These are phyloP conservation scores for Rugonectria rugulosa DNA, from an alignment of 2,329 filamentous ascomycete genomes.

Conservation along the genomic window DNA sequence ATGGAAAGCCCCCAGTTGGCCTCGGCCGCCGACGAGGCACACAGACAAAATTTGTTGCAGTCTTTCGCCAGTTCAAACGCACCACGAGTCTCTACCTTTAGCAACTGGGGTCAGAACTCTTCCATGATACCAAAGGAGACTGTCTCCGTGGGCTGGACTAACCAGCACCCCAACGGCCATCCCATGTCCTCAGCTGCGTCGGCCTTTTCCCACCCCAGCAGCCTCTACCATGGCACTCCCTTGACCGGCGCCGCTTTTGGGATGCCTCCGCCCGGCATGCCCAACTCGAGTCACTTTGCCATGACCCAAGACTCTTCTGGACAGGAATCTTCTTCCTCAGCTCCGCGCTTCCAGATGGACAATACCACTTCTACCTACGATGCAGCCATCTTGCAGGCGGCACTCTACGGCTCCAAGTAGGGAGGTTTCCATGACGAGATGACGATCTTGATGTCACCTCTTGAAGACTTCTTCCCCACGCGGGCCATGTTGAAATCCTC, in stretches of 20 bases:
- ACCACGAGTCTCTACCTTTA: conserved; percentile 42
- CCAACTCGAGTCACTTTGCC: conserved; percentile 21
- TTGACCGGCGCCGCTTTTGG: conserved; percentile 34
- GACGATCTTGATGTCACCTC: background rate
- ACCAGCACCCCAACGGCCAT: conserved; percentile 23
- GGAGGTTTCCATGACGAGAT: background rate
- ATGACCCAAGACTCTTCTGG: conserved; percentile 21
- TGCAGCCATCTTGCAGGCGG: conserved; percentile 45
- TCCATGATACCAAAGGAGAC: conserved; percentile 28
- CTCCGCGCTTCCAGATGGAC: conserved; percentile 43
- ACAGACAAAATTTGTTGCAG: conserved; percentile 47
- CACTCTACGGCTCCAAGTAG: conserved; percentile 42
- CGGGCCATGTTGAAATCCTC: background rate
- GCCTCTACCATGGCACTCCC: conserved; percentile 59
- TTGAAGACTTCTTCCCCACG: background rate
- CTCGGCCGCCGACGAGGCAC: conserved; percentile 40
- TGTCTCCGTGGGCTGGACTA: conserved; percentile 29
- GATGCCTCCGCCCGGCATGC: conserved; percentile 3
- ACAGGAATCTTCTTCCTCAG: conserved; percentile 30
- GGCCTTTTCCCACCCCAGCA: conserved; percentile 58
- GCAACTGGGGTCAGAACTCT: conserved; percentile 40
- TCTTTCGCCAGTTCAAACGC: conserved; percentile 40
- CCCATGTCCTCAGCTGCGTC: conserved; percentile 43
- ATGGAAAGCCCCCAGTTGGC: conserved; percentile 27
- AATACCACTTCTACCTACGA: conserved; percentile 46